Conservation (phyloP, 2,329 filamentous ascomycete genomes). For the Pestalotiopsis sp. region DNA sequence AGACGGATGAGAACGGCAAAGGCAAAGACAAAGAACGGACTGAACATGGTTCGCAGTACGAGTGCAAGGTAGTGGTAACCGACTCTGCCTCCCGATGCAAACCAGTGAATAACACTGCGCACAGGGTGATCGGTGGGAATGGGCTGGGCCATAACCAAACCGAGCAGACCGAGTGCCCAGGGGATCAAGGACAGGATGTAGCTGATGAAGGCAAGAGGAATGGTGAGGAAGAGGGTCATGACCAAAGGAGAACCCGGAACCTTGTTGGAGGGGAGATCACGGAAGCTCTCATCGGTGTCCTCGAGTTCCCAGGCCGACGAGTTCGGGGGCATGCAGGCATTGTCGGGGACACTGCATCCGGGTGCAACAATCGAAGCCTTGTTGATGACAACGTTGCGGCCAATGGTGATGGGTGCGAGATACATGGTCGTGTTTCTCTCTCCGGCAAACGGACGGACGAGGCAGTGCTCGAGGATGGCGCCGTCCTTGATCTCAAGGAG, state of each 20-base stretch:
- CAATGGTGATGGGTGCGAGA: conserved; percentile 51
- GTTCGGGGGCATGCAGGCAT: conserved; percentile 56
- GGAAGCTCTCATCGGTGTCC: conserved; percentile 48
- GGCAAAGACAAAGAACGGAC: conserved; percentile 46
- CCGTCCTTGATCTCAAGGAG: conserved; percentile 55
- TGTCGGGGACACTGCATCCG: conserved; percentile 47
- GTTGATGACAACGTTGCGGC: conserved; percentile 48
- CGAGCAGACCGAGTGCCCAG: conserved; percentile 44
- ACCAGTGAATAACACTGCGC: conserved; percentile 49
- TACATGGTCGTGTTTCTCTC: conserved; percentile 62
- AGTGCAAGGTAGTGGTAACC: conserved; percentile 53
- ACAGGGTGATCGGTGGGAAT: conserved; percentile 34
- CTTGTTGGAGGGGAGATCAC: conserved; percentile 40
- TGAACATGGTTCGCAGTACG: conserved; percentile 38
- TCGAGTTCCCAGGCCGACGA: conserved; percentile 58
- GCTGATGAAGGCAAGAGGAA: conserved; percentile 41
- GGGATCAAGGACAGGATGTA: conserved; percentile 46
- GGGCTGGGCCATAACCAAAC: conserved; percentile 44
- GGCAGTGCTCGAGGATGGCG: conserved; percentile 48
- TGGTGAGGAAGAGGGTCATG: conserved; percentile 41
- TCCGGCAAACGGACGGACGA: conserved; percentile 53
- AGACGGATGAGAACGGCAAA: conserved; percentile 42
- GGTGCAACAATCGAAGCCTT: conserved; percentile 51
- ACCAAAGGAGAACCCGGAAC: conserved; percentile 46
- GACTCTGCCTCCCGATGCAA: conserved; percentile 45